A percentile compares a stretch with the other conserved stretches of the same genome.
Evolutionary conservation across 495 filamentous ascomycete species (phyloP).

Genomic region (Lepidopterella palustris): DNA sequence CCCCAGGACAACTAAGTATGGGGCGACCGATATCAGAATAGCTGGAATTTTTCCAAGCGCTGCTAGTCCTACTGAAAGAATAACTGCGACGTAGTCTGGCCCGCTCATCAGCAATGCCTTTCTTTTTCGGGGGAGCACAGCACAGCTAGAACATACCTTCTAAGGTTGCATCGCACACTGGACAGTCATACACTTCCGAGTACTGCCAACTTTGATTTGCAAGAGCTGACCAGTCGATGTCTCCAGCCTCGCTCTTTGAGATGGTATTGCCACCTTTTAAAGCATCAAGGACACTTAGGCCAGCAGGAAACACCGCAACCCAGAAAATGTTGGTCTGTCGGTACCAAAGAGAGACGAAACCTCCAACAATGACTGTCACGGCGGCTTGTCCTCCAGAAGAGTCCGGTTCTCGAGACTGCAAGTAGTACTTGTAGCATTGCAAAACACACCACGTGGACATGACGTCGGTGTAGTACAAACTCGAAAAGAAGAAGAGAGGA

Average conservation of each 20-base stretch:
- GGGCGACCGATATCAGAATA: constrained; percentile 49
- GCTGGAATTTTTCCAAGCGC: constrained; percentile 46
- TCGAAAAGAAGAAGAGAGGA: constrained; percentile 89
- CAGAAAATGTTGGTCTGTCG: constrained; percentile 97
- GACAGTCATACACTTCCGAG: constrained; percentile 54
- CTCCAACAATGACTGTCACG: constrained; percentile 38
- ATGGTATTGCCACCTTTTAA: constrained; percentile 25
- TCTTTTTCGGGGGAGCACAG: not conserved
- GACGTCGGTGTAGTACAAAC: constrained; percentile 90
- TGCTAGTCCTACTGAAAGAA: constrained; percentile 54
- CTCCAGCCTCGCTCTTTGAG: constrained; percentile 11
- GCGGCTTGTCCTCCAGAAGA: not conserved
- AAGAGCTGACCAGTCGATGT: not conserved
- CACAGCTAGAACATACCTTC: constrained; percentile 41
- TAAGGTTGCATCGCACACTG: constrained; percentile 30
- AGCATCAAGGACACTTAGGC: constrained; percentile 52
- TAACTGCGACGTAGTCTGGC: constrained; percentile 58
- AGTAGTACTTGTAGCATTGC: constrained; percentile 37
- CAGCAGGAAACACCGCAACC: constrained; percentile 81
- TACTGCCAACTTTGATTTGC: constrained; percentile 29
- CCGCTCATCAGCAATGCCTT: too few relatives aligned
- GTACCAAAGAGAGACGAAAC: constrained; percentile 61
- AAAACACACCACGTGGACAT: constrained; percentile 51
- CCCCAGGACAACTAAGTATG: constrained; percentile 60
- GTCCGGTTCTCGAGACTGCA: constrained; percentile 6